Conservation (phyloP, 2,329 filamentous ascomycete genomes). For the Trichoderma sp. region DNA sequence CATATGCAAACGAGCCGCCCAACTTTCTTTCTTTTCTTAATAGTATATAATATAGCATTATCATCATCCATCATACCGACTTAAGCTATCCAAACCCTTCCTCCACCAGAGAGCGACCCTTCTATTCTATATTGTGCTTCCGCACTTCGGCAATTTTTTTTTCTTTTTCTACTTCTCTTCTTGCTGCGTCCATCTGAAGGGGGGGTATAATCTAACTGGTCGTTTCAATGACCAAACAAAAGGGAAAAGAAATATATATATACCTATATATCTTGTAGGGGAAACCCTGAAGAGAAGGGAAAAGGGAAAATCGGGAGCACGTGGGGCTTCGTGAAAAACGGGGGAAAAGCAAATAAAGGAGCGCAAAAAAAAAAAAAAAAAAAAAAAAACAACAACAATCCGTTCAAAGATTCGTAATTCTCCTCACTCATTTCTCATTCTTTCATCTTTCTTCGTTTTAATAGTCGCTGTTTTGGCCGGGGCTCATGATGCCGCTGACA, state of each 20-base stretch:
- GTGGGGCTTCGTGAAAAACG: neutral
- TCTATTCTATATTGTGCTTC: constrained; percentile 11
- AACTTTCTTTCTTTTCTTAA: neutral
- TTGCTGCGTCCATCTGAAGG: constrained; percentile 1
- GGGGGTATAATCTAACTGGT: constrained; percentile 21
- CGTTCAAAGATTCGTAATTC: constrained; percentile 10
- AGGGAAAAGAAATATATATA: constrained; percentile 10
- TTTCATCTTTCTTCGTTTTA: constrained; percentile 19
- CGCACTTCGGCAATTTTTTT: neutral
- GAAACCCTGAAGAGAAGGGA: neutral
- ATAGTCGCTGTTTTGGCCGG: constrained; percentile 34
- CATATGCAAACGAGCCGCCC: neutral
- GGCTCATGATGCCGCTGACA: constrained; percentile 39
- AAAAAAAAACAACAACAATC: neutral
- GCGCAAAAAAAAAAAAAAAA: neutral
- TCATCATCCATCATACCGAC: neutral
- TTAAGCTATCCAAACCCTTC: constrained; percentile 14
- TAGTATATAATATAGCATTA: constrained; percentile 10
- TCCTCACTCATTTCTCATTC: constrained; percentile 17
- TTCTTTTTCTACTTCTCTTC: neutral
- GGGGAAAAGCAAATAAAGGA: neutral
- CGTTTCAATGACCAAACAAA: constrained; percentile 7
- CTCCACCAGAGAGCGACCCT: neutral
- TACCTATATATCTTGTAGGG: neutral
- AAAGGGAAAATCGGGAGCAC: neutral